Conservation (phyloP, 768 basidiomycete species). For the Tephrocybe sp. region DNA sequence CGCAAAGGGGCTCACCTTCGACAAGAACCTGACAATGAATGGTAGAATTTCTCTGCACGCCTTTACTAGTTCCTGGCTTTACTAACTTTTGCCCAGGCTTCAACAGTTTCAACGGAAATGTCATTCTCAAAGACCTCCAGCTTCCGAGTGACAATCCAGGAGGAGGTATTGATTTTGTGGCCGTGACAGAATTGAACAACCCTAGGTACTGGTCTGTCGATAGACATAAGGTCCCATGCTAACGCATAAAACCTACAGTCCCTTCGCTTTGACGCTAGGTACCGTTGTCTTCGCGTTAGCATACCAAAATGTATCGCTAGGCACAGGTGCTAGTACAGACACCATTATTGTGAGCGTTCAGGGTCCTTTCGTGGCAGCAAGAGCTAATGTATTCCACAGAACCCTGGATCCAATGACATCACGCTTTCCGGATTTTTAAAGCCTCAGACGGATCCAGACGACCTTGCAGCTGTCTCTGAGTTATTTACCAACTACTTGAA, state of each 20-base stretch:
- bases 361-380: not conserved
- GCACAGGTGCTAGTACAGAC: slow-evolving; percentile 51
- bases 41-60: slow-evolving; percentile 37
- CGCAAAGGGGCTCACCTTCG: slow-evolving; percentile 63
- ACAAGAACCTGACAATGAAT: slow-evolving; percentile 57
- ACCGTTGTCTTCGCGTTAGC: slow-evolving; percentile 62
- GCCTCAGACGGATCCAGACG: slow-evolving; percentile 44
- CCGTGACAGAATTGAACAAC: slow-evolving; percentile 56
- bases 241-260: slow-evolving; percentile 33
- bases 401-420: slow-evolving; percentile 56
- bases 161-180: slow-evolving; percentile 67
- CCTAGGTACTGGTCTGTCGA: slow-evolving; percentile 40
- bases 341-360: slow-evolving; percentile 48
- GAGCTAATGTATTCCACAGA: slow-evolving; percentile 28
- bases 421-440: slow-evolving; percentile 57
- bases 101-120: slow-evolving; percentile 59
- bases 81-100: slow-evolving; percentile 39
- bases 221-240: not conserved
- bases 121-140: slow-evolving; percentile 55
- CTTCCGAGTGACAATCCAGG: slow-evolving; percentile 66
- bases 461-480: slow-evolving; percentile 52
- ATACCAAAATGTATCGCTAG: slow-evolving; percentile 58
- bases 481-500: slow-evolving; percentile 77
- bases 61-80: not conserved
- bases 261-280: slow-evolving; percentile 69